A percentile compares a stretch with the other conserved stretches of the same genome.
Conservation (phyloP, 495 filamentous ascomycete genomes). For the Entonaema liquescens region DNA sequence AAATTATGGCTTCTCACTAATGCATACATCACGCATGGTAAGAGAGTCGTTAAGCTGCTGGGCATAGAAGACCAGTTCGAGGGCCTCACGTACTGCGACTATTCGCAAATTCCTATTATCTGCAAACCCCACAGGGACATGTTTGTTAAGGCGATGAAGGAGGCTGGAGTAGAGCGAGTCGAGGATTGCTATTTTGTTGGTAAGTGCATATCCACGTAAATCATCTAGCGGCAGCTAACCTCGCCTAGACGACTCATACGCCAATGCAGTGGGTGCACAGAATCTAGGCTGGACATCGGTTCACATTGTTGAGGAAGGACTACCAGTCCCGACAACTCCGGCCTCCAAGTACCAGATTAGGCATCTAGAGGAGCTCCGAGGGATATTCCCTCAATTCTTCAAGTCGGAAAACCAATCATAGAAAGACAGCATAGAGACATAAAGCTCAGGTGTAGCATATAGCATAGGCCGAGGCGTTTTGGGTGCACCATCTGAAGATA, state of each 20-base stretch:
- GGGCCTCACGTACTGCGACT: slow-evolving; percentile 93
- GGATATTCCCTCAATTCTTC: slow-evolving; percentile 81
- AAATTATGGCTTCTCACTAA: slow-evolving; percentile 96
- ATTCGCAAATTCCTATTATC: slow-evolving; percentile 68
- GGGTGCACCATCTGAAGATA: background rate
- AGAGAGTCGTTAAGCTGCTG: slow-evolving; percentile 80
- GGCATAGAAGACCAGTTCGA: slow-evolving; percentile 89
- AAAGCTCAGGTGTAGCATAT: background rate
- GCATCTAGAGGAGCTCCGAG: slow-evolving; percentile 74
- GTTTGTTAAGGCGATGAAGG: slow-evolving; percentile 80
- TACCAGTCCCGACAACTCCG: slow-evolving; percentile 63
- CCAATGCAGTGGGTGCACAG: slow-evolving; percentile 76
- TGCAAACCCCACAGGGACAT: slow-evolving; percentile 88
- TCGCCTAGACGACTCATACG: slow-evolving; percentile 76
- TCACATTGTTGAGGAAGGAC: slow-evolving; percentile 80
- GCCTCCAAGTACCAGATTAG: slow-evolving; percentile 75
- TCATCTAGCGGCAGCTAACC: slow-evolving; percentile 21
- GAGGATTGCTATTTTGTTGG: slow-evolving; percentile 87
- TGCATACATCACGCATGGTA: slow-evolving; percentile 89
- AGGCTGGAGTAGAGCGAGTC: slow-evolving; percentile 65
- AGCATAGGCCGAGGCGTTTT: slow-evolving; percentile 18
- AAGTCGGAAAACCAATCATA: slow-evolving; percentile 49
- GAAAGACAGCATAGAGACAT: slow-evolving; percentile 8
- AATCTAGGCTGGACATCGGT: slow-evolving; percentile 80
- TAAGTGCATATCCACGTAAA: slow-evolving; percentile 50